Base-by-base conservation (phyloP, 768 basidiomycete genomes). In the Austroboletus eburneus region DNA sequence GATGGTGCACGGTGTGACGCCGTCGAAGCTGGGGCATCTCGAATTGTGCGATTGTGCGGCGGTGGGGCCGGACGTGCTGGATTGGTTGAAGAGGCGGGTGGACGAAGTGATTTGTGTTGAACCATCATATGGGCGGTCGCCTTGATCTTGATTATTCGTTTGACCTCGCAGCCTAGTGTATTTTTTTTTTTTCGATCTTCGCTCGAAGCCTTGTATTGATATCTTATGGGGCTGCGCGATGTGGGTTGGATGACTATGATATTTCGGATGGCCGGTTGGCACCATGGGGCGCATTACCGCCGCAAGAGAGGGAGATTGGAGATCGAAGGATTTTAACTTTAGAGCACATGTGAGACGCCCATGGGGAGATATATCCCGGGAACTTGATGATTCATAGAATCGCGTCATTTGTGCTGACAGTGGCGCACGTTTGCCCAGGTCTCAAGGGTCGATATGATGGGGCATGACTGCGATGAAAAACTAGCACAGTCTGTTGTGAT, bases 11-110 rank as follows among this genome's bases (percentile, higher is more conserved):
- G 76, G 76, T 0, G 75, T 74, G n/a, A 66, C 70, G 9, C 82
- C 82, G 0, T 67, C 67, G 50, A 73, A 77, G 57, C 62, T 89
- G 52, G 72, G 70, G 55, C 67, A 69, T 42, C 58, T 90, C 29
- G 85, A 87, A 65, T 52, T 87, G 70, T 57, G 79, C 55, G 84
- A 87, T 47, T 88, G 85, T 64, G 71, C 78, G 35, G 73, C 69
- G 48, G 64, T 87, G 12, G 85, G 84, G 1, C 73, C 76, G 62
- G 86, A 89, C 58, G 83, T 89, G 39, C 65, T 85, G 52, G 69
- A 71, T 57, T 88, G 85, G 86, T 56, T 89, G 56, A 75, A 73
- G 60, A 71, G 66, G 44, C 68, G 85, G 46, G 73, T 88, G 38
- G 76, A 76, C 14, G 78, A 78, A 24, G 83, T 87, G 1, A 68